Conservation (phyloP, 345 rosid genomes). For the Hypericum perforatum region DNA sequence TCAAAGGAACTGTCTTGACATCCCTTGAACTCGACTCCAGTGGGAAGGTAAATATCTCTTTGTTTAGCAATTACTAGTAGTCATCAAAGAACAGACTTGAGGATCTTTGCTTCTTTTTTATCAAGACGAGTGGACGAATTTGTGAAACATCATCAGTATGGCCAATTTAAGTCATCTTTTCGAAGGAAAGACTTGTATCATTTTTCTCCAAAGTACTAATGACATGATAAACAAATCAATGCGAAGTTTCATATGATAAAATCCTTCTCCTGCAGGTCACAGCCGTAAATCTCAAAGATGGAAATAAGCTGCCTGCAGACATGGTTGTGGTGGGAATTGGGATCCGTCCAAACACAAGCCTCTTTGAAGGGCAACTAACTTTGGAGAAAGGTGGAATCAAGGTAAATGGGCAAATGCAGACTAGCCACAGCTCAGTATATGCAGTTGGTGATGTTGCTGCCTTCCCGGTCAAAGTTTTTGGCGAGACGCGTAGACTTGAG, state of each 20-base stretch:
- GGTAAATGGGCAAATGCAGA: constrained; percentile 71
- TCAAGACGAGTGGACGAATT: no score
- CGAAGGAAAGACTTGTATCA: background rate
- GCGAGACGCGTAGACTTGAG: constrained; percentile 85
- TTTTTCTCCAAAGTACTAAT: background rate
- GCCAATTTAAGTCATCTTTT: background rate
- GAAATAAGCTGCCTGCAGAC: constrained; percentile 55
- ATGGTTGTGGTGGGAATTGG: constrained; percentile 92
- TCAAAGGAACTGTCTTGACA: constrained; percentile 76
- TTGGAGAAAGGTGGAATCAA: constrained; percentile 92
- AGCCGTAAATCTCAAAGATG: constrained; percentile 77
- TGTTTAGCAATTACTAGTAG: background rate
- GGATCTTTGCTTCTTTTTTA: background rate
- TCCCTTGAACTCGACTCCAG: constrained; percentile 59
- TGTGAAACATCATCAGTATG: no score
- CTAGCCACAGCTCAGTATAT: constrained; percentile 75
- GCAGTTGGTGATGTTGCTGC: constrained; percentile 93
- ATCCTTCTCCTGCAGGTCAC: constrained; percentile 39
- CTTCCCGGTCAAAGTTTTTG: constrained; percentile 70
- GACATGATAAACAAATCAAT: background rate
- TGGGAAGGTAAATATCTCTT: constrained; percentile 37
- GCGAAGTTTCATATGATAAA: background rate
- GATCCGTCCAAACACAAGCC: constrained; percentile 86
- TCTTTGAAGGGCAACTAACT: constrained; percentile 80
- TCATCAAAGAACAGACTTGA: background rate